These are phyloP conservation scores for Boletus vinaceobasis DNA, from an alignment of 768 basidiomycete species.

Conservation along the genomic window DNA sequence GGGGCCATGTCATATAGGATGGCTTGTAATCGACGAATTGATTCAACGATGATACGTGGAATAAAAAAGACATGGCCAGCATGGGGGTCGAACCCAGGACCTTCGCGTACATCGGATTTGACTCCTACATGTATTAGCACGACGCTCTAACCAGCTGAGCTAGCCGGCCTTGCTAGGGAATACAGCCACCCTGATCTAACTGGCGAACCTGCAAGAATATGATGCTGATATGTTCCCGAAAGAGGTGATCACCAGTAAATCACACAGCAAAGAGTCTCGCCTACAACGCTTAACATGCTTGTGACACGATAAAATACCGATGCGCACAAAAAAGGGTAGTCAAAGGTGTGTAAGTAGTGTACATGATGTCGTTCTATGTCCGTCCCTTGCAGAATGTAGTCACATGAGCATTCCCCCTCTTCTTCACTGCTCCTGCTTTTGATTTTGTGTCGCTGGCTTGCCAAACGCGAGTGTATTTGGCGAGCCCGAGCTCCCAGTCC, in stretches of 20 bases:
- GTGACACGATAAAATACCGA: neutral
- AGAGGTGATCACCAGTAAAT: neutral
- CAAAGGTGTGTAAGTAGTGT: slow-evolving; percentile 12
- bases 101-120: slow-evolving; percentile 24
- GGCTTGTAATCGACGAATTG: neutral
- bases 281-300: neutral
- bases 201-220: neutral
- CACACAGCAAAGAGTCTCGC: neutral
- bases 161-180: slow-evolving; percentile 58
- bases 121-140: slow-evolving; percentile 50
- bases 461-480: slow-evolving; percentile 22
- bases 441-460: slow-evolving; percentile 28
- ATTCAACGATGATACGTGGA: too few relatives aligned
- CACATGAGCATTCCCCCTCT: neutral
- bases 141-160: slow-evolving; percentile 94
- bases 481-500: slow-evolving; percentile 14
- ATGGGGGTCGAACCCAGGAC: slow-evolving; percentile 43
- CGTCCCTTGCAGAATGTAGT: neutral
- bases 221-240: too few relatives aligned
- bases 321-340: neutral
- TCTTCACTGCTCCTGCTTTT: slow-evolving; percentile 33
- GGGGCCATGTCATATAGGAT: neutral
- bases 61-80: slow-evolving; percentile 29
- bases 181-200: too few relatives aligned
- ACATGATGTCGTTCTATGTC: slow-evolving; percentile 8